Evolutionary conservation across 2,329 filamentous ascomycete species (phyloP).

Genomic region (Aspergillus costaricaensis): DNA sequence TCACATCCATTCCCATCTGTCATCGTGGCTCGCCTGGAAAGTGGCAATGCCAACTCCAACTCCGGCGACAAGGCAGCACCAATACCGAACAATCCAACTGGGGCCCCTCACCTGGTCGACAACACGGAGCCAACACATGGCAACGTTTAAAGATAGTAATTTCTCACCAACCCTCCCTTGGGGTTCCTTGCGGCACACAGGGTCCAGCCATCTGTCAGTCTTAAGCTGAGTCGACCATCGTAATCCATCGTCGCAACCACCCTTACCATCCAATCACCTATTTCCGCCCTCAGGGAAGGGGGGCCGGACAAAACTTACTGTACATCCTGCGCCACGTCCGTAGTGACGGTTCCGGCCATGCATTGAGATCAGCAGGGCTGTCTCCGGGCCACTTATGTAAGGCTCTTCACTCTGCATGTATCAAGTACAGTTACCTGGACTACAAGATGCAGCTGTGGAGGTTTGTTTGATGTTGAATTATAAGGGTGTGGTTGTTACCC

Average conservation of each 20-base stretch:
- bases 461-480: no score
- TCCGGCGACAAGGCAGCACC: not conserved
- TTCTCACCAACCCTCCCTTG: not conserved
- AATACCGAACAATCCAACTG: not conserved
- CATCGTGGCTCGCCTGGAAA: no score
- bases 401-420: not conserved
- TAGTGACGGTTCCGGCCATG: slow-evolving; percentile 1
- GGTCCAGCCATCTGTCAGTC: slow-evolving; percentile 5
- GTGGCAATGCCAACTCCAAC: not conserved
- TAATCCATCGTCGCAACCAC: not conserved
- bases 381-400: slow-evolving; percentile 2
- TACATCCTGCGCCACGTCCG: slow-evolving; percentile 14
- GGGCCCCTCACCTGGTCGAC: slow-evolving; percentile 1
- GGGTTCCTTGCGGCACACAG: slow-evolving; percentile 6
- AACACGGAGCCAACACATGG: slow-evolving; percentile 9
- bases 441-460: not conserved
- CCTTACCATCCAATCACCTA: slow-evolving; percentile 11
- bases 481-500: no score
- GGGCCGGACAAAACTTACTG: not conserved
- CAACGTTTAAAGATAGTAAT: slow-evolving; percentile 10
- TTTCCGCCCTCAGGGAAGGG: not conserved
- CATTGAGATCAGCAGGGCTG: slow-evolving; percentile 1
- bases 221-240: not conserved
- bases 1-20: no score
- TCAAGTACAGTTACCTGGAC: not conserved